phyloP scores from a whole-genome alignment of 139 green algal species.

The Micromonas commoda region DNA sequence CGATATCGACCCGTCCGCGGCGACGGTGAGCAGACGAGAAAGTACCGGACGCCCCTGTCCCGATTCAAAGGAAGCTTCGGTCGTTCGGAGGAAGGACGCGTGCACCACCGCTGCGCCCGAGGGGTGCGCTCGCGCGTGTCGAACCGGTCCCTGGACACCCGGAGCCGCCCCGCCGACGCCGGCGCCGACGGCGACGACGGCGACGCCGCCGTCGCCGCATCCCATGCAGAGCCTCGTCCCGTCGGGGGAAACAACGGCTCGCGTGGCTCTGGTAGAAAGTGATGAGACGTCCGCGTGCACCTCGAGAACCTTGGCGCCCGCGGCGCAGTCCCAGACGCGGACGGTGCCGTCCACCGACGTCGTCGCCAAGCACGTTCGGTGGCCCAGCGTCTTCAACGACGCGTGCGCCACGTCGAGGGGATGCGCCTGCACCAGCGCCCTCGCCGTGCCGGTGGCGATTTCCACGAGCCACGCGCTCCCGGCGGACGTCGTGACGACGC shows the following conservation, averaged over 20 bases:
- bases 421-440: neutral
- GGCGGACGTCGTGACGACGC: neutral
- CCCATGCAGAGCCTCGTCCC: neutral
- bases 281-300: neutral
- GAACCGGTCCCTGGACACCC: too few species aligned
- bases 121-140: too few species aligned
- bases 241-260: conserved; percentile 25
- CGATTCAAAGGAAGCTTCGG: too few species aligned
- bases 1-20: too few species aligned
- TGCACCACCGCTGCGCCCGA: too few species aligned
- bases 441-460: neutral
- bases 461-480: neutral
- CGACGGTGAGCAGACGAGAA: too few species aligned
- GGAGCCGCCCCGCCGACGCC: too few species aligned
- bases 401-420: neutral
- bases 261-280: neutral
- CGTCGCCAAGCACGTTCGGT: neutral
- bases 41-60: too few species aligned
- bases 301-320: neutral
- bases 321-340: neutral
- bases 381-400: neutral
- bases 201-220: neutral
- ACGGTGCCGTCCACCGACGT: neutral
- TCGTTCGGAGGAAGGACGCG: too few species aligned
- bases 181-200: neutral